Conservation (phyloP, 2,329 filamentous ascomycete species). For the Fusarium sp. region DNA sequence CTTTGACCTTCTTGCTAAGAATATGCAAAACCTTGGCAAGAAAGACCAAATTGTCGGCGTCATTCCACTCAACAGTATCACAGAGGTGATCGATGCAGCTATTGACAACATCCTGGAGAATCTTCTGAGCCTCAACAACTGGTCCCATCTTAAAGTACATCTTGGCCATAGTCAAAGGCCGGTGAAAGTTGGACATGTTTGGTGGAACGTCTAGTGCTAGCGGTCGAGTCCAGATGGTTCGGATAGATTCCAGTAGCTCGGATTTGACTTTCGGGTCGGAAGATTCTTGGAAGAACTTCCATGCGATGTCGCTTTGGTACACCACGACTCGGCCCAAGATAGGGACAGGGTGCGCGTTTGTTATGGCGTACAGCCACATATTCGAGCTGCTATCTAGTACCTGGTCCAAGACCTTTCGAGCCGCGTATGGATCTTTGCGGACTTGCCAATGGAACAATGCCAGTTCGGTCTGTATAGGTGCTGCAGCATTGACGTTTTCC, state of each 20-base stretch:
- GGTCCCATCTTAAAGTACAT: constrained; percentile 21
- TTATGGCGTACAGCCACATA: fast-evolving
- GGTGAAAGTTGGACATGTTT: background rate
- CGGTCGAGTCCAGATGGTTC: background rate
- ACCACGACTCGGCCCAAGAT: background rate
- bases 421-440: constrained; percentile 17
- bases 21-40: background rate
- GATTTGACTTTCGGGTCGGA: background rate
- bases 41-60: background rate
- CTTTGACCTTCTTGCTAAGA: background rate
- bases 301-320: background rate
- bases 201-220: background rate
- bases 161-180: background rate
- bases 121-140: background rate
- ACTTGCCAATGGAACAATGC: constrained; percentile 33
- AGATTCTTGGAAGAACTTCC: constrained; percentile 13
- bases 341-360: fast-evolving
- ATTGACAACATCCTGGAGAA: background rate
- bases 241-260: background rate
- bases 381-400: constrained; percentile 29
- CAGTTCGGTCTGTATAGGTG: constrained; percentile 39
- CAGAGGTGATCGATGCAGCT: background rate
- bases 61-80: constrained; percentile 16
- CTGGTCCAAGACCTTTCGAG: constrained; percentile 35
- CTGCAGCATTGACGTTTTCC: constrained; percentile 44